Base-by-base conservation (phyloP, 352 stramenopile genomes). In the Globisporangium barbulae region DNA sequence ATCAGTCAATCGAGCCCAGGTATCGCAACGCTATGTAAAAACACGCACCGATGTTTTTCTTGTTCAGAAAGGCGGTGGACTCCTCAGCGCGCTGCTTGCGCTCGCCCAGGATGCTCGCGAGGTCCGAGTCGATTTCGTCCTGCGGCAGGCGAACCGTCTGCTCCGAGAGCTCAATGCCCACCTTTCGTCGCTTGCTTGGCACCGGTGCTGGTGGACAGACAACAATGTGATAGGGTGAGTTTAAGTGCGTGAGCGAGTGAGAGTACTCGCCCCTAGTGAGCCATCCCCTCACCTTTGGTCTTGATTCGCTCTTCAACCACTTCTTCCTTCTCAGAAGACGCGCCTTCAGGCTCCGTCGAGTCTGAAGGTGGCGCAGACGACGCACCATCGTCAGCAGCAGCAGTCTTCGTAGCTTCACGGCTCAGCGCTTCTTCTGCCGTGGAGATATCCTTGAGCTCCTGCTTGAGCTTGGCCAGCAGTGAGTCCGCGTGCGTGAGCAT, bases 51-150 rank as follows among this genome's bases (percentile, higher is more conserved):
- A 61, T 59, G 30, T 70, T 74, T 41, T 30, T 59, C 50, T 57
- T 39, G 19, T 70, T 50, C 56, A 79, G 37, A 2, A 30, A 49
- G n/a, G 71, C 69, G 5, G 73, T 63, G 22, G 67, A 71, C 3
- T 65, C 49, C 19, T 76, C 54, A 1, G 70, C 63, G 13, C 55
- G 70, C 25, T 76, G 22, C 49, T 79, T 79, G 37, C 75, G 69
- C 10, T 75, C 67, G 8, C 64, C 62, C 8, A 81, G 67, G 61
- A 93, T 90, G 21, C 67, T 69, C 9, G 71, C 68, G 61, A 94
- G 74, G 60, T 92, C 85, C 28, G 73, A 63, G 19, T 64, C 75
- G 57, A 89, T 73, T 22, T 83, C 76, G 55, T 90, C 75, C 37
- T 89, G 71, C 28, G 79, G 70, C 53, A 92, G 68, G 0, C 74